Evolutionary conservation across 2,329 filamentous ascomycete species (phyloP).

Genomic region (Fusarium buharicum): DNA sequence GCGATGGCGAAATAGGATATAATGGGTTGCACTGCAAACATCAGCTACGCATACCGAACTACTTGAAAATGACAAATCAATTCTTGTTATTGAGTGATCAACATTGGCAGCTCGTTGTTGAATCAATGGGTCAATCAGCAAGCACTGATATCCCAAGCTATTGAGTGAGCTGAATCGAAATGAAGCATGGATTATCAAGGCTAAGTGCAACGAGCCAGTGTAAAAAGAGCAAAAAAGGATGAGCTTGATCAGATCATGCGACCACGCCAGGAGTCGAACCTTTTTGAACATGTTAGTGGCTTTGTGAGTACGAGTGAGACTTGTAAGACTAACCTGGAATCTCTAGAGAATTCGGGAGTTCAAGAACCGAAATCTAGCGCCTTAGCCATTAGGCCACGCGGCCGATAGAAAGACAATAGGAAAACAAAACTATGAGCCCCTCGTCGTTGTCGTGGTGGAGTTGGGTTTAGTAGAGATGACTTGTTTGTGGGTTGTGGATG

Average conservation of each 20-base stretch:
- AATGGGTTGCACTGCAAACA: background rate
- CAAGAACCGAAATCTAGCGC: conserved; percentile 39
- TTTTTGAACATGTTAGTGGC: conserved; percentile 16
- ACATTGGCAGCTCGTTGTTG: background rate
- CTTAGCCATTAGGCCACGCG: conserved; percentile 43
- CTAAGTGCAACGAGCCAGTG: background rate
- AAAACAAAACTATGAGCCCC: conserved; percentile 6
- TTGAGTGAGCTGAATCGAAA: background rate
- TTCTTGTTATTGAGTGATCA: background rate
- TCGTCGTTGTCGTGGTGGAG: conserved; percentile 10
- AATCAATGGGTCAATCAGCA: conserved; percentile 6
- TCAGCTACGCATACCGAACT: background rate
- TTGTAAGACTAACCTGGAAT: conserved; percentile 34
- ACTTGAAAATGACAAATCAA: background rate
- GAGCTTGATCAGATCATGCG: conserved; percentile 21
- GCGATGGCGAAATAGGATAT: background rate
- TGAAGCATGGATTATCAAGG: conserved; percentile 1
- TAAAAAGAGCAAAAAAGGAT: conserved; percentile 5
- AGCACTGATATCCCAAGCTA: background rate
- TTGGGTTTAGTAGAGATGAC: background rate
- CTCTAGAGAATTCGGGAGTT: conserved; percentile 33
- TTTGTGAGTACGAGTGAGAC: background rate
- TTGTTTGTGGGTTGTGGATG: conserved; percentile 7
- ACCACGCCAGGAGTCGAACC: conserved; percentile 44
- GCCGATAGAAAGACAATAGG: conserved; percentile 10